These are phyloP conservation scores for Endocarpon pusillum DNA, from an alignment of 495 filamentous ascomycete species.

Conservation along the genomic window DNA sequence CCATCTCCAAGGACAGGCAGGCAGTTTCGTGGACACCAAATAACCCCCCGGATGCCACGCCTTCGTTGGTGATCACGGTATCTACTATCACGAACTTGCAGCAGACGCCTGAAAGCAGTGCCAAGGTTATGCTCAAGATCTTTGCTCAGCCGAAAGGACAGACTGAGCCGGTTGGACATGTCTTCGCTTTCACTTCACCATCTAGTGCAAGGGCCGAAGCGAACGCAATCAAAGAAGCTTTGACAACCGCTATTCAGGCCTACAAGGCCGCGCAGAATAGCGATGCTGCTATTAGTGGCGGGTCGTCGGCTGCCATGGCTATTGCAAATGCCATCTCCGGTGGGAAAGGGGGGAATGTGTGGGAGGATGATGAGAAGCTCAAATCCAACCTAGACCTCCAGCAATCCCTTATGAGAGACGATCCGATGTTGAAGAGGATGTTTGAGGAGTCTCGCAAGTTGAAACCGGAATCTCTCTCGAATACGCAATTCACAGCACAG, in stretches of 20 bases:
- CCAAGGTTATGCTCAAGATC: conserved; percentile 85
- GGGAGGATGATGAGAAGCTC: conserved; percentile 63
- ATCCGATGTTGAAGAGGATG: conserved; percentile 53
- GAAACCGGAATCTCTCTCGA: conserved; percentile 65
- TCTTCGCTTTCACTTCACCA: conserved; percentile 73
- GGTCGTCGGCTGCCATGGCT: conserved; percentile 38
- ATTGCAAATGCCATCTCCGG: conserved; percentile 38
- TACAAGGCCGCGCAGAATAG: conserved; percentile 37
- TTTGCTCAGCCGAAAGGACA: conserved; percentile 44
- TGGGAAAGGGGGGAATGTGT: conserved; percentile 28
- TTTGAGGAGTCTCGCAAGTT: conserved; percentile 63
- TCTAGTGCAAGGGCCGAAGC: conserved; percentile 64
- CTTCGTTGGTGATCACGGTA: conserved; percentile 51
- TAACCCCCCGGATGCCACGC: conserved; percentile 28
- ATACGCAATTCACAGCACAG: conserved; percentile 62
- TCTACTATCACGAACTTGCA: conserved; percentile 76
- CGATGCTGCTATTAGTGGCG: conserved; percentile 20
- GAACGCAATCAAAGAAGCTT: conserved; percentile 60
- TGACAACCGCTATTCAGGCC: conserved; percentile 59
- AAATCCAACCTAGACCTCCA: conserved; percentile 63
- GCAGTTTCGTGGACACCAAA: conserved; percentile 65
- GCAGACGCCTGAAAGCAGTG: conserved; percentile 63
- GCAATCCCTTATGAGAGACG: conserved; percentile 63
- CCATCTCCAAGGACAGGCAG: conserved; percentile 47
- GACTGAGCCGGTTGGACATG: conserved; percentile 44